A percentile compares a stretch with the other conserved stretches of the same genome.
These are phyloP conservation scores for Solanum clarkiae DNA, from an alignment of 257 asterid species.

Conservation along the genomic window DNA sequence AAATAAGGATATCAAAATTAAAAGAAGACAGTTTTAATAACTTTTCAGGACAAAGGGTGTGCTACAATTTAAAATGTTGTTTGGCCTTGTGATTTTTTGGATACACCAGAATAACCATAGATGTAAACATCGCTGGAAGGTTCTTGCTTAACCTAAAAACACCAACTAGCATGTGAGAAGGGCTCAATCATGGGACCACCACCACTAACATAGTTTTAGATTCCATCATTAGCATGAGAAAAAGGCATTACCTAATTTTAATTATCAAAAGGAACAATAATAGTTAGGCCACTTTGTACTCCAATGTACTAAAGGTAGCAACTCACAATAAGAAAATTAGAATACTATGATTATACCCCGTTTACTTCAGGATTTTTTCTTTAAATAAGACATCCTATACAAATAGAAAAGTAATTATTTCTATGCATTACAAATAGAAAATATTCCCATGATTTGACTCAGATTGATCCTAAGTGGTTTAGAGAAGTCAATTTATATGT, in stretches of 20 bases:
- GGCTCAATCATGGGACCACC: slow-evolving; percentile 24
- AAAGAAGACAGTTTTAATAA: slow-evolving; percentile 16
- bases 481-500: not conserved
- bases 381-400: not conserved
- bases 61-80: slow-evolving; percentile 12
- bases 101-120: slow-evolving; percentile 4
- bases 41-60: slow-evolving; percentile 26
- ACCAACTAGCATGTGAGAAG: slow-evolving; percentile 37
- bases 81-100: slow-evolving; percentile 22
- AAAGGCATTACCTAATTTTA: slow-evolving; percentile 17
- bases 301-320: not conserved
- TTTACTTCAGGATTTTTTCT: not conserved
- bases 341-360: not conserved
- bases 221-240: slow-evolving; percentile 30
- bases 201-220: slow-evolving; percentile 25
- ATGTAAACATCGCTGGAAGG: slow-evolving; percentile 21
- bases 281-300: slow-evolving; percentile 13
- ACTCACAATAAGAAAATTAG: not conserved
- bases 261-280: slow-evolving; percentile 12
- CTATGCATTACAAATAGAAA: not conserved
- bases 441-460: not conserved
- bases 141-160: slow-evolving; percentile 17
- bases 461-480: slow-evolving; percentile 1
- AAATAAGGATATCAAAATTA: slow-evolving; percentile 6
- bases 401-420: not conserved